Evolutionary conservation across 1,139 yeast species (phyloP), one percentile per base, ranked within the genome.

Genomic region (Magnusiomyces suaveolens): DNA sequence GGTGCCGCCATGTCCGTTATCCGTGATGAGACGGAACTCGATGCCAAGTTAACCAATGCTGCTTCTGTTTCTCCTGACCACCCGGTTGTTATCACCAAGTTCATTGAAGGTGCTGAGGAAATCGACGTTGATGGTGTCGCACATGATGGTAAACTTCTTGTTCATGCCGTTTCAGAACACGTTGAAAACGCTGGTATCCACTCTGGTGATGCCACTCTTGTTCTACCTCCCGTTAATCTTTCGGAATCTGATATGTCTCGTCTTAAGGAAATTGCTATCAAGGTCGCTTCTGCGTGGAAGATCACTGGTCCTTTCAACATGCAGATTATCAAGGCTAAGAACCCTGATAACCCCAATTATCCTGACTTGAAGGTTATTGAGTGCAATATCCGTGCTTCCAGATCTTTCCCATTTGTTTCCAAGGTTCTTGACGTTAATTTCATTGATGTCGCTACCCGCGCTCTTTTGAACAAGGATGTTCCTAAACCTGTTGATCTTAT

Each of bases 1-100:
- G 98, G 98, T 76, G 98, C 98, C 64, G 98, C 98, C 58, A 92
- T 92, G 98, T 89, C 88, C 74, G 89, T 96, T 41, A 96, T 90
- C 57, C 88, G 88, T 74, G 84, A 95, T 46, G 81, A 82, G 68
- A 92, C 85, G 63, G 97, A 92, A 69, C 79, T 92, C 68, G 95
- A 87, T 51, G 80, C 86, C 48, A 88, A 89, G 72, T 78, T 92
- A 70, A 80, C 87, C 60, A 96, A 90, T 70, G 98, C 98, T 55
- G 96, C 87, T 56, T 96, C 89, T 64, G 98, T 92, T 61, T 90
- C 97, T 54, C 95, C 95, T 63, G 98, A 92, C 67, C 88, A 90
- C 72, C 98, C 98, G 41, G 98, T 92, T 60, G 98, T 92, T 56
- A 86, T 92, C 66, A 89, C 98, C 72, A 92, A 92, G 75, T 92